These are phyloP conservation scores for Colletotrichum endophyticum DNA, from an alignment of 2,329 filamentous ascomycete species.

Conservation along the genomic window DNA sequence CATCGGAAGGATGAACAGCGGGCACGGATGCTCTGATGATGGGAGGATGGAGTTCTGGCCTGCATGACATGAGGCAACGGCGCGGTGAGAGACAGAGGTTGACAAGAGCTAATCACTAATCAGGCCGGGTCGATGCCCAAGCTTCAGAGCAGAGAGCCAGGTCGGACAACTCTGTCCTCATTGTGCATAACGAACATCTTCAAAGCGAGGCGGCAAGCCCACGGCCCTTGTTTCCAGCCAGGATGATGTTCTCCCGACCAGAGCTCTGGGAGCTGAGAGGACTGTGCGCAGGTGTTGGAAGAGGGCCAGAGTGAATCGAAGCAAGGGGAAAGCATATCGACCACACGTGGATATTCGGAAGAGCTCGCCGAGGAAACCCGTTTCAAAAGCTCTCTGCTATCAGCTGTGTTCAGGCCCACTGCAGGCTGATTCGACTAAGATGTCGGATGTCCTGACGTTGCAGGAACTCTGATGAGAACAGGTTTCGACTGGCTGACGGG, in stretches of 20 bases:
- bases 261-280: background rate
- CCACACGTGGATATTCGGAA: constrained; percentile 1
- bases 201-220: background rate
- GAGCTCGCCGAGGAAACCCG: background rate
- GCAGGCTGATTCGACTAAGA: background rate
- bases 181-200: background rate
- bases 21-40: background rate
- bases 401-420: background rate
- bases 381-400: background rate
- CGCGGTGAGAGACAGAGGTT: background rate
- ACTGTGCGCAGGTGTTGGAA: background rate
- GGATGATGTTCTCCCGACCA: background rate
- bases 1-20: background rate
- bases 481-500: constrained; percentile 8
- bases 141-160: background rate
- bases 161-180: background rate
- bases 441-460: background rate
- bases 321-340: background rate
- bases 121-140: background rate
- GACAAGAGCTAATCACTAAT: background rate
- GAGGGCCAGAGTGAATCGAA: background rate
- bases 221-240: background rate
- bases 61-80: constrained; percentile 18
- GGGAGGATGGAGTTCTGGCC: constrained; percentile 7
- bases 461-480: background rate